Conservation (phyloP, 23 red algal genomes). For the Gracilaria domingensis region DNA sequence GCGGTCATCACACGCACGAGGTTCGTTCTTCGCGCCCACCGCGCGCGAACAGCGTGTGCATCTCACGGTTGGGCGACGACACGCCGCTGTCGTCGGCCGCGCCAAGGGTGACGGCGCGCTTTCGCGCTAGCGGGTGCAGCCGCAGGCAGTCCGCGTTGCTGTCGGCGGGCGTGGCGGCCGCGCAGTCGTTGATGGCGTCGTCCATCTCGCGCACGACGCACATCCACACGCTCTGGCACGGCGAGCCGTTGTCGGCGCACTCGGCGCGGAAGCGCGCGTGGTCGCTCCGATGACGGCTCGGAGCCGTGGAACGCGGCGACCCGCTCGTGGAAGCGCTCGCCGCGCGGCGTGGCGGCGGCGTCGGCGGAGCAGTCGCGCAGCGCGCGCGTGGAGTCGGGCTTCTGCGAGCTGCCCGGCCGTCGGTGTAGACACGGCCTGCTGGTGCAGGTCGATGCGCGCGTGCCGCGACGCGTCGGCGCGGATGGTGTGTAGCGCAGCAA, state of each 20-base stretch:
- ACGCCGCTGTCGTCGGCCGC: neutral
- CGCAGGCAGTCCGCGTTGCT: neutral
- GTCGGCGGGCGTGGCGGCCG: neutral
- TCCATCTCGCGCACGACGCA: conserved; percentile 56
- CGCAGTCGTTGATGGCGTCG: conserved; percentile 44
- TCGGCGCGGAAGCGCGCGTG: conserved; percentile 30
- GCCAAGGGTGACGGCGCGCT: neutral
- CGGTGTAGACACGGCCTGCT: neutral
- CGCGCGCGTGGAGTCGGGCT: neutral
- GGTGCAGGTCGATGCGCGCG: neutral
- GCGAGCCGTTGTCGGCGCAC: conserved; percentile 17
- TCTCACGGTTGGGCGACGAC: neutral
- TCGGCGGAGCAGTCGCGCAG: neutral
- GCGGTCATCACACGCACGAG: conserved; percentile 11
- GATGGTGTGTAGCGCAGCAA: too few species aligned
- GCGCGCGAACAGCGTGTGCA: neutral
- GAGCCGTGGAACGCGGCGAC: neutral
- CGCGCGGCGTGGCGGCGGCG: neutral
- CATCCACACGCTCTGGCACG: conserved; percentile 49
- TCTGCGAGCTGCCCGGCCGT: neutral
- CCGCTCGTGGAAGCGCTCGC: conserved; percentile 10
- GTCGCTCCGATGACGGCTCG: neutral
- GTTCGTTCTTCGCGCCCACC: neutral
- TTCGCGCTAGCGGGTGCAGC: neutral
- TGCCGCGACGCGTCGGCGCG: neutral